Conservation (phyloP, 371 early-diverging fungal genomes). For the Rhizomucor pusillus region DNA sequence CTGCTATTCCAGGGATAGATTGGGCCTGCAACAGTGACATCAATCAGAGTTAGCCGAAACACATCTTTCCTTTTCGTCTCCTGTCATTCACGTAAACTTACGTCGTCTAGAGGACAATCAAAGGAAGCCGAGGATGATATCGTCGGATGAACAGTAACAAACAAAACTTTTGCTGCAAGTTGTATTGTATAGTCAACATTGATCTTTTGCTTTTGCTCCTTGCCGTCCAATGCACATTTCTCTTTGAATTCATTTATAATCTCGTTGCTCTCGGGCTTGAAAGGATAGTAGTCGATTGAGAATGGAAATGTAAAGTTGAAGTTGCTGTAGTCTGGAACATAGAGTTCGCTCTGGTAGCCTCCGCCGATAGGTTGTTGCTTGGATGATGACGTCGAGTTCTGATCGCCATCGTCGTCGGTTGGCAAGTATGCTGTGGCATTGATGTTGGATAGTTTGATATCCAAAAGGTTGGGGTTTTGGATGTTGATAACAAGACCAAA, state of each 20-base stretch:
- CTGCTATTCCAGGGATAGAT: too few species aligned
- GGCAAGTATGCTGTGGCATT: conserved; percentile 36
- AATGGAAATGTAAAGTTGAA: conserved; percentile 36
- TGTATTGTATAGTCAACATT: conserved; percentile 41
- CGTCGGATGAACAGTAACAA: conserved; percentile 37
- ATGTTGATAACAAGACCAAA: conserved; percentile 28
- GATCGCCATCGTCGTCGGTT: background rate
- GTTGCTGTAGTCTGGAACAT: conserved; percentile 29
- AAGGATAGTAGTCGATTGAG: conserved; percentile 26
- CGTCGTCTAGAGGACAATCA: conserved; percentile 23
- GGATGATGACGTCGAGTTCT: background rate
- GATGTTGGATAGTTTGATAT: conserved; percentile 36
- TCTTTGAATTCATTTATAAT: conserved; percentile 28
- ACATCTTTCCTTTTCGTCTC: background rate
- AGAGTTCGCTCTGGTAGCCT: conserved; percentile 27
- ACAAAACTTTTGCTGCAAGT: conserved; percentile 37
- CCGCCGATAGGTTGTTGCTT: conserved; percentile 24
- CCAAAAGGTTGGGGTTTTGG: conserved; percentile 43
- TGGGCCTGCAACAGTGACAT: background rate
- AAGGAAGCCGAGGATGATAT: conserved; percentile 20
- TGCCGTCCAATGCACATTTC: conserved; percentile 35
- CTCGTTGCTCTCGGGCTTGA: conserved; percentile 17
- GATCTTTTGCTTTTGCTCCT: conserved; percentile 12
- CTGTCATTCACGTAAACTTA: conserved; percentile 3
- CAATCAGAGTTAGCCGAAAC: background rate